Percentiles rank a stretch among this genome's conserved stretches.
phyloP scores from a whole-genome alignment of 768 basidiomycete species.

The Kwoniella sp. region DNA sequence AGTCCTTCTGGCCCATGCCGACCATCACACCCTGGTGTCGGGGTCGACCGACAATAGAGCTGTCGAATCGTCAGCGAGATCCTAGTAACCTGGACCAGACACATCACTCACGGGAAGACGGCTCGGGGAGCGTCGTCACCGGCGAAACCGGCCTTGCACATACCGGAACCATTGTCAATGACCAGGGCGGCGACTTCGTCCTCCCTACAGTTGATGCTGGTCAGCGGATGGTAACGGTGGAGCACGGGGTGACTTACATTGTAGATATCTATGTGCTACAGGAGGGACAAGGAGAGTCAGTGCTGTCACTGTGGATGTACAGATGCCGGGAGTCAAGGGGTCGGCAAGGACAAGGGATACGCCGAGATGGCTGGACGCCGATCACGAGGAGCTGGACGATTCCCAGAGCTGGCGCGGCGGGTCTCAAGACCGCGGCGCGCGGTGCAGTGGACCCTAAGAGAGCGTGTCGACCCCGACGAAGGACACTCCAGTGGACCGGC shows the following conservation, averaged over 20 bases:
- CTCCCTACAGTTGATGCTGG: neutral
- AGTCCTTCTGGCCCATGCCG: conserved; percentile 94
- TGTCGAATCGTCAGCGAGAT: conserved; percentile 21
- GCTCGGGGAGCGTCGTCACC: conserved; percentile 87
- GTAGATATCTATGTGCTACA: conserved; percentile 22
- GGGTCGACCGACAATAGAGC: conserved; percentile 87
- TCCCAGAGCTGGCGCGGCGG: too few relatives aligned
- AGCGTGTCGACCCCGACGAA: too few relatives aligned
- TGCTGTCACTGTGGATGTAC: neutral
- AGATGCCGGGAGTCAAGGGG: too few relatives aligned
- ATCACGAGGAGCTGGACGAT: too few relatives aligned
- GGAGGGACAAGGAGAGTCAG: conserved; percentile 11
- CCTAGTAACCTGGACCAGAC: neutral
- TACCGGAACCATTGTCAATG: conserved; percentile 66
- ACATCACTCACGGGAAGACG: conserved; percentile 79
- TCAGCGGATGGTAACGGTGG: neutral
- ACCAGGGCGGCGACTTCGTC: conserved; percentile 29
- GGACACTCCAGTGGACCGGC: too few relatives aligned
- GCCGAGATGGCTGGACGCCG: too few relatives aligned
- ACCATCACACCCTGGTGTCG: conserved; percentile 95
- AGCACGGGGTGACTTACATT: conserved; percentile 2
- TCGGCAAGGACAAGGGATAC: too few relatives aligned
- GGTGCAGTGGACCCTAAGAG: too few relatives aligned
- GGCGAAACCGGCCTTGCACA: conserved; percentile 94
- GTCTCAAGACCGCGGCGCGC: too few relatives aligned